Percentiles rank a stretch among this genome's conserved stretches.
Evolutionary conservation across 441 rosid genomes (phyloP).

Genomic region (Pelargonium fulgidum): DNA sequence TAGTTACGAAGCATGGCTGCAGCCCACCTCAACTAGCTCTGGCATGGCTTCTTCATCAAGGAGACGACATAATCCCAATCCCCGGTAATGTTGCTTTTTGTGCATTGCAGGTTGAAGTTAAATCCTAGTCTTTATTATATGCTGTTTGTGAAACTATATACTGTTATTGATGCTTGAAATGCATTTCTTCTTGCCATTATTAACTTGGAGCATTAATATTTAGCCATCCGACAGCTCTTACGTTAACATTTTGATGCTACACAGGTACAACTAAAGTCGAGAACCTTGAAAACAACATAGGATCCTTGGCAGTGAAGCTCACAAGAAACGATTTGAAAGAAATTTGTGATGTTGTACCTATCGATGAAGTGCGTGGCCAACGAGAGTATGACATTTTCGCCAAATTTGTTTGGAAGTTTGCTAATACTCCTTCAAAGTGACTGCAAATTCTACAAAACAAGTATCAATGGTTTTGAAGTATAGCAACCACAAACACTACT

Average conservation of each 20-base stretch:
- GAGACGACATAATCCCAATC: conserved; percentile 44
- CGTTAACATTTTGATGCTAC: background rate
- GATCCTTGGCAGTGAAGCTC: conserved; percentile 28
- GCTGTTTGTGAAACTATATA: background rate
- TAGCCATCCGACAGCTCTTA: background rate
- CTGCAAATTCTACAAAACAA: background rate
- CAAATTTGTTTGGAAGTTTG: conserved; percentile 22
- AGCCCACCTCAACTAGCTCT: conserved; percentile 45
- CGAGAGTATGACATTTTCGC: conserved; percentile 7
- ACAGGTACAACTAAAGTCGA: conserved; percentile 40
- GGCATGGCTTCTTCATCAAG: conserved; percentile 48
- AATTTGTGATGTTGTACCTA: conserved; percentile 26
- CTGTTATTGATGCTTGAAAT: background rate
- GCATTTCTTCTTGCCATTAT: no score
- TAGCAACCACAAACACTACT: background rate
- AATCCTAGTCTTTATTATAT: background rate
- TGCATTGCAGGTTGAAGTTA: background rate
- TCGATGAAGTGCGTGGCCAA: conserved; percentile 31
- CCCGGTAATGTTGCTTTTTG: conserved; percentile 29
- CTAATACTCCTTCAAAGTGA: conserved; percentile 32
- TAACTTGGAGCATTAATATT: background rate
- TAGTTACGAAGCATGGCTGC: conserved; percentile 38
- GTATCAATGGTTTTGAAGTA: background rate
- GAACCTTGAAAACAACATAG: conserved; percentile 37
- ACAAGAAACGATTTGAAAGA: conserved; percentile 26